Base-by-base conservation (phyloP, 129 eudicot species). In the Calendula officinalis region DNA sequence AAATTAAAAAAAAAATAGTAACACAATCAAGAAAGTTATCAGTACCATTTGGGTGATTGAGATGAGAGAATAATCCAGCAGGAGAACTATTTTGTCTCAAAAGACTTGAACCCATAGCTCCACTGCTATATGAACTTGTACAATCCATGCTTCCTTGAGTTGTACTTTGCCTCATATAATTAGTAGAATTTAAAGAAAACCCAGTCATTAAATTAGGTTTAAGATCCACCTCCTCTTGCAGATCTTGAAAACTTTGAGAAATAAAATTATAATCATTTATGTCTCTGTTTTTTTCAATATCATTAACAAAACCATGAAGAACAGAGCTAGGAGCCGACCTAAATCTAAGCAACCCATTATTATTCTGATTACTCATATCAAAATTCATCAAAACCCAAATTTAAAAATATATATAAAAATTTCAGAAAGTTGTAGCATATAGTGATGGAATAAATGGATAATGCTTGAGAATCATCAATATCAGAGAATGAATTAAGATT, bases 41-140 rank as follows among this genome's bases (percentile, higher is more conserved):
- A 51, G 56, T 88, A 88, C 97, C 99, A 74, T 70, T 81, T 53
- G 78, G 85, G 59, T 75, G 62, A 71, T 53, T 71, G 53, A 78
- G 72, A 43, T 76, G 69, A 66, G 80, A 68, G 66, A 94, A 83
- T 47, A 79, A 80, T 42, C 95, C 99, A 83, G 97, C 90, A 70
- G 99, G 99, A 47, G 99, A 88, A 68, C 89, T 94, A 64, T 77
- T 88, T 45, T 94, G 97, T 56, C 96, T 76, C 76, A 72, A 59
- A 65, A 92, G 83, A 56, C 71, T 66, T 4, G 86, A 80, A 69
- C 82, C 80, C 63, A 80, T 69, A 22, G 61, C 55, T 62, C 64
- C 77, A 54, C 67, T 67, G 73, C 17, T 69, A 15, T 47, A 39
- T 6, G 66, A 45, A 36, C 42, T 52, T 10, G 75, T 37, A 12